These are phyloP conservation scores for Myriosclerotinia duriaeana DNA, from an alignment of 2,329 filamentous ascomycete species.

Conservation along the genomic window DNA sequence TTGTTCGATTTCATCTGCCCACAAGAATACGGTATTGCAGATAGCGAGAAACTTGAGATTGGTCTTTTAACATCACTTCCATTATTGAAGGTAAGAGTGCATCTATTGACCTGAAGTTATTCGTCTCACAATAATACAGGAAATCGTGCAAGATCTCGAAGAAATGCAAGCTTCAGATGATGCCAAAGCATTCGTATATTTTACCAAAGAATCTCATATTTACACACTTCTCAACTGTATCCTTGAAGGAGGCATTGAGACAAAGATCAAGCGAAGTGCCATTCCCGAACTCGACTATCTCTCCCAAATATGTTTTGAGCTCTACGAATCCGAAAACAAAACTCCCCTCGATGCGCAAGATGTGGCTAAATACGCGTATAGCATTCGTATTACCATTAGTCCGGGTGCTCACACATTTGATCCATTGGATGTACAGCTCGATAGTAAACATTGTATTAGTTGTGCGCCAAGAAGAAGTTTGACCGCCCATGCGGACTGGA, in stretches of 20 bases:
- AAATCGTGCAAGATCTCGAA: slow-evolving; percentile 95
- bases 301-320: slow-evolving; percentile 94
- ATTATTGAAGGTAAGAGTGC: slow-evolving; percentile 58
- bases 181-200: slow-evolving; percentile 96
- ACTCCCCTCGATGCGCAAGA: slow-evolving; percentile 38
- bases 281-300: slow-evolving; percentile 98
- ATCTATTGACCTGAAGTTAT: neutral
- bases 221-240: slow-evolving; percentile 98
- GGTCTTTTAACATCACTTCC: slow-evolving; percentile 91
- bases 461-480: slow-evolving; percentile 87
- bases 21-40: slow-evolving; percentile 95
- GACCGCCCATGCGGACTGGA: slow-evolving; percentile 92
- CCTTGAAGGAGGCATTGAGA: slow-evolving; percentile 91
- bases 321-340: slow-evolving; percentile 87
- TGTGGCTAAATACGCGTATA: slow-evolving; percentile 70
- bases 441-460: slow-evolving; percentile 94
- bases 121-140: slow-evolving; percentile 48
- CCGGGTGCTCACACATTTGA: slow-evolving; percentile 97
- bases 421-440: slow-evolving; percentile 91
- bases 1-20: slow-evolving; percentile 98
- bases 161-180: slow-evolving; percentile 94
- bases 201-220: slow-evolving; percentile 98
- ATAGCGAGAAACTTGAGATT: slow-evolving; percentile 97
- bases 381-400: slow-evolving; percentile 92
- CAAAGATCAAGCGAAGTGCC: slow-evolving; percentile 91